Evolutionary conservation across 805 yeast species (phyloP).

Genomic region (Ogataea pini): DNA sequence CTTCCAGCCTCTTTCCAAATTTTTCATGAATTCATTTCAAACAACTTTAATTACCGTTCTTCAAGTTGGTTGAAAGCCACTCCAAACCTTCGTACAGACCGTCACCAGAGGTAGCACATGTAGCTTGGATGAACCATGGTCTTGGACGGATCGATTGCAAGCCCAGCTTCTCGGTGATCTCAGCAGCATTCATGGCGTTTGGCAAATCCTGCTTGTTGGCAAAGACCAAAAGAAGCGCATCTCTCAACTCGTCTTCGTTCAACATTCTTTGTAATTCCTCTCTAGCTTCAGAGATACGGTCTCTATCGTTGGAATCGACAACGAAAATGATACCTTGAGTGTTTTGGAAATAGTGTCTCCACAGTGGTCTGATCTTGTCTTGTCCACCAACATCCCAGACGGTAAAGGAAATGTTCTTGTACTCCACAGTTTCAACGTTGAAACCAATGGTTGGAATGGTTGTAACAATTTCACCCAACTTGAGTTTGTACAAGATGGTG

Average conservation of each 20-base stretch:
- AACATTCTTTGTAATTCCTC: constrained; percentile 98
- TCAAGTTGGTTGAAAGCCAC: constrained; percentile 91
- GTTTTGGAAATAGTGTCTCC: constrained; percentile 99
- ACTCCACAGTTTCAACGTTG: constrained; percentile 96
- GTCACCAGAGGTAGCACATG: constrained; percentile 99
- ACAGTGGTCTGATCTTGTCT: constrained; percentile 96
- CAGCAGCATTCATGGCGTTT: constrained; percentile 98
- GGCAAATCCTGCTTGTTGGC: constrained; percentile 99
- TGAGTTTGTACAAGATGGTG: constrained; percentile 91
- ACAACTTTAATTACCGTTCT: constrained; percentile 50
- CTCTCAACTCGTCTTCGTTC: constrained; percentile 97
- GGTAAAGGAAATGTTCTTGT: constrained; percentile 93
- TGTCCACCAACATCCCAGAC: constrained; percentile 99
- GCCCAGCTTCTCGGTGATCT: constrained; percentile 95
- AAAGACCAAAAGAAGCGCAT: constrained; percentile 90
- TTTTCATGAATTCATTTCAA: constrained; percentile 9
- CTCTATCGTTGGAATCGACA: constrained; percentile 97
- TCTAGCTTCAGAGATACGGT: constrained; percentile 96
- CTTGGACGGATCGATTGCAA: constrained; percentile 97
- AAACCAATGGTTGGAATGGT: constrained; percentile 97
- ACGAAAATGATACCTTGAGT: constrained; percentile 98
- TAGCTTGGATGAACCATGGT: constrained; percentile 99
- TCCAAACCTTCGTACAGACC: constrained; percentile 97
- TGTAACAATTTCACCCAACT: constrained; percentile 93
- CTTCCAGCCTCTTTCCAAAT: constrained; percentile 17